These are phyloP conservation scores for Wickerhamiella allomyrinae DNA, from an alignment of 805 yeast genomes.

Conservation along the genomic window DNA sequence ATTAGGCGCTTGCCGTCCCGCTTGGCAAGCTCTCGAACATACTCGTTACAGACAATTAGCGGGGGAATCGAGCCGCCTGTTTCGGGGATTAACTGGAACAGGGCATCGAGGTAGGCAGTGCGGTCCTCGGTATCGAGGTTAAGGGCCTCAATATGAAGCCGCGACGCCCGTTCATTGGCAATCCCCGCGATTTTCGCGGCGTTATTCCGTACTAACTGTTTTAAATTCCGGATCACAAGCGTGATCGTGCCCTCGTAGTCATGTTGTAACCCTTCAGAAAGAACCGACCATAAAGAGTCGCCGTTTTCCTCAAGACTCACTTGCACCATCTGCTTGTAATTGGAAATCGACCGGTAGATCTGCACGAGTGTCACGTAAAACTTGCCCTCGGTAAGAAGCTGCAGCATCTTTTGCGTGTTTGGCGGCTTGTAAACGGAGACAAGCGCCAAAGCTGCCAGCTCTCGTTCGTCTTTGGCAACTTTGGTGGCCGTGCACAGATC, in stretches of 20 bases:
- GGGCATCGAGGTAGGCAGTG: constrained; percentile 3
- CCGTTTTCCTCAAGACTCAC: constrained; percentile 1
- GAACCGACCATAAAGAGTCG: constrained; percentile 5
- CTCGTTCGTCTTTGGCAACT: constrained; percentile 41
- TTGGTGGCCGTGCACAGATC: constrained; percentile 11
- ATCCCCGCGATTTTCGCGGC: constrained; percentile 2
- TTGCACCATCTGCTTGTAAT: constrained; percentile 8
- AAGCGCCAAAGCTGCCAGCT: constrained; percentile 60
- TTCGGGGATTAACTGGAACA: constrained; percentile 1
- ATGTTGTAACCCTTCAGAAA: constrained; percentile 1
- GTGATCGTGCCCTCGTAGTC: background rate
- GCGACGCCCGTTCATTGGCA: background rate
- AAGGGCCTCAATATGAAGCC: background rate
- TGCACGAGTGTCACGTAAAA: constrained; percentile 46
- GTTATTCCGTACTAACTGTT: constrained; percentile 1
- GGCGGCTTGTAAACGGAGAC: constrained; percentile 52
- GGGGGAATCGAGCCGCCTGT: constrained; percentile 8
- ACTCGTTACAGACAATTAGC: constrained; percentile 3
- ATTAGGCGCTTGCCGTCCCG: constrained; percentile 11
- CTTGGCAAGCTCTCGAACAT: constrained; percentile 8
- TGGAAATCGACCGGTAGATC: constrained; percentile 29
- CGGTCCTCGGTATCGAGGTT: background rate
- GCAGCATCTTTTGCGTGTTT: constrained; percentile 35
- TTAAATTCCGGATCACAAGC: constrained; percentile 2
- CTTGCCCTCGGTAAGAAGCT: constrained; percentile 38